Base-by-base conservation (phyloP, 345 rosid species). In the Aethionema arabicum region DNA sequence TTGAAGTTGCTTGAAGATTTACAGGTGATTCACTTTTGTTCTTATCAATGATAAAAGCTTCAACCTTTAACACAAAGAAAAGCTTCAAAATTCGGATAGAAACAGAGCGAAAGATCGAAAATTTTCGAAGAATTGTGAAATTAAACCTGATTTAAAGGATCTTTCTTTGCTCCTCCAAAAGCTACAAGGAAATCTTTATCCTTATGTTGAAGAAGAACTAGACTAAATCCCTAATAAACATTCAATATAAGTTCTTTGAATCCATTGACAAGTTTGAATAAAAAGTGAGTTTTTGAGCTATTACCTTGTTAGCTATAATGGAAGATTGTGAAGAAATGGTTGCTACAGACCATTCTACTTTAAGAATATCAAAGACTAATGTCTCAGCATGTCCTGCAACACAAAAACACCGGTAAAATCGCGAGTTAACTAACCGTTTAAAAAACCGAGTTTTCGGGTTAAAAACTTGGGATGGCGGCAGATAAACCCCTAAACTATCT, bases 111-210 rank as follows among this genome's bases (percentile, higher is more conserved):
- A 11, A 51, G 10, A 12, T 38, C 3, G n/a, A 45, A 5, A 38
- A 15, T 5, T 5, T 3, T 14, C 30, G 13, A 21, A 68, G 14
- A 51, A 53, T 31, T 21, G 49, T 56, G 60, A 68, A 52, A 40
- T 48, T 67, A 11, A 47, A 93, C 99, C 99, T 93, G 97, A 76
- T 90, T 84, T n/a, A 92, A 85, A 32, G 85, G 87, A 72, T 93
- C 97, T 73, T 90, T 93, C 71, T 66, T 86, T 30, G 65, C 72
- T 58, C 99, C 99, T 58, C 99, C 96, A 53, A 93, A 93, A 35
- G 99, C 95, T 74, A 93, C 91, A 8, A 93, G 99, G 69, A 82
- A 79, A 75, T 87, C 96, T 70, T 85, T 87, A 51, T 85, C 99
- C 74, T 87, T 90, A 79, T 90, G 95, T 66, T 84, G 91, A 66